Conservation (phyloP, 73 alveolate species). For the Tetrahymena thermophila region DNA sequence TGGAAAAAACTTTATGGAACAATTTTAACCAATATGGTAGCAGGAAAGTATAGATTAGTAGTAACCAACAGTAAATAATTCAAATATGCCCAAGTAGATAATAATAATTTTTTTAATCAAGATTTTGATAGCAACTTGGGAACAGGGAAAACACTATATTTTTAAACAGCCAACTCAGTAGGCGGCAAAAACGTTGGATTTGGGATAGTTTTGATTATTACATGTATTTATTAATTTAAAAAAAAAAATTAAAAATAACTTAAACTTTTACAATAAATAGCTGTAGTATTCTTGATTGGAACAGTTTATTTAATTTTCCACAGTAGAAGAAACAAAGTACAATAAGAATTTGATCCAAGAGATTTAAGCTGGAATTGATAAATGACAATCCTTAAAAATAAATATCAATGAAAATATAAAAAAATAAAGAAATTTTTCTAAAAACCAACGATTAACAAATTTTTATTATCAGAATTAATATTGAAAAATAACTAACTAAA, state of each 20-base stretch:
- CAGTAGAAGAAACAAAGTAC: background rate
- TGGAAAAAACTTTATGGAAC: conserved; percentile 1
- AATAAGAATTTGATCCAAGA: background rate
- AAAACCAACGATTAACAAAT: background rate
- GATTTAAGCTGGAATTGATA: background rate
- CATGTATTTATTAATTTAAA: background rate
- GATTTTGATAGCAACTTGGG: background rate
- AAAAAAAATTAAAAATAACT: background rate
- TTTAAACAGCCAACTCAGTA: background rate
- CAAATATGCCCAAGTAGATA: background rate
- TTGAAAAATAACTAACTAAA: too few relatives aligned
- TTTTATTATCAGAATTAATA: too few relatives aligned
- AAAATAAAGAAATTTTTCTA: background rate
- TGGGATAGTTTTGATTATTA: background rate
- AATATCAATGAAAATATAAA: background rate
- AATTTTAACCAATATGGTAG: background rate
- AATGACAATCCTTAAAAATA: too few relatives aligned
- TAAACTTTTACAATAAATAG: background rate
- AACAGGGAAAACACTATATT: background rate
- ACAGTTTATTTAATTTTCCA: background rate
- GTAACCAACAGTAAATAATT: background rate
- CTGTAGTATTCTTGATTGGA: background rate
- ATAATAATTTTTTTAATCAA: background rate
- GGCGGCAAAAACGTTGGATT: background rate
- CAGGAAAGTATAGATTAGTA: background rate